Evolutionary conservation across 2,329 filamentous ascomycete genomes (phyloP).

Genomic region (Clarireedia sp.): DNA sequence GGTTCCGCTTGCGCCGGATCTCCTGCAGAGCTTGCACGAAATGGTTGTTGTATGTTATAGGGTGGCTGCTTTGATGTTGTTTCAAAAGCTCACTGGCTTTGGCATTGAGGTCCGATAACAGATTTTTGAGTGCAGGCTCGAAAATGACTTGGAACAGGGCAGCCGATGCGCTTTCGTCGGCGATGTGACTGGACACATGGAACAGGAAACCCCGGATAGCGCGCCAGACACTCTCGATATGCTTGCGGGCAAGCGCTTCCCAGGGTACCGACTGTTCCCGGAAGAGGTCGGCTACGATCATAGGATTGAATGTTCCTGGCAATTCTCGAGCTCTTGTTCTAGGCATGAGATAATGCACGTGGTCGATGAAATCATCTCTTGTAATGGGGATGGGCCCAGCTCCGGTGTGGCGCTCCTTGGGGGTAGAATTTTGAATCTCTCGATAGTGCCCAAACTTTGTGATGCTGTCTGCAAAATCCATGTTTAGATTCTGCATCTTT

Average conservation of each 20-base stretch:
- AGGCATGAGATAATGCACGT: slow-evolving; percentile 34
- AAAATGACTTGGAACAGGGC: slow-evolving; percentile 33
- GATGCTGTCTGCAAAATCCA: slow-evolving; percentile 40
- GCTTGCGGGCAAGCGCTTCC: slow-evolving; percentile 33
- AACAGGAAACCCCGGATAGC: slow-evolving; percentile 31
- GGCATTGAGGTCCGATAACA: slow-evolving; percentile 30
- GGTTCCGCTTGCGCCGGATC: slow-evolving; percentile 11
- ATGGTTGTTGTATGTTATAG: slow-evolving; percentile 46
- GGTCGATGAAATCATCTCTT: slow-evolving; percentile 33
- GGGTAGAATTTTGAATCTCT: slow-evolving; percentile 19
- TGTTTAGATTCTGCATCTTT: slow-evolving; percentile 42
- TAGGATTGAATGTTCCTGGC: slow-evolving; percentile 51
- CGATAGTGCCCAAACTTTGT: slow-evolving; percentile 34
- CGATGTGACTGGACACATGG: slow-evolving; percentile 30
- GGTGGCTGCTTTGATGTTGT: slow-evolving; percentile 38
- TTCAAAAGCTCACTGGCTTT: slow-evolving; percentile 40
- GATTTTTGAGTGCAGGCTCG: slow-evolving; percentile 33
- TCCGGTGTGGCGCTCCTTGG: no score
- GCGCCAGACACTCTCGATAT: slow-evolving; percentile 32
- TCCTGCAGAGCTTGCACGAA: slow-evolving; percentile 33
- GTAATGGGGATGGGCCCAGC: slow-evolving; percentile 19
- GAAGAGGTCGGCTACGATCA: slow-evolving; percentile 53
- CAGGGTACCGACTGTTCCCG: slow-evolving; percentile 49
- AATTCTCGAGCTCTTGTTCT: slow-evolving; percentile 47
- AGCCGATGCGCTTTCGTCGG: slow-evolving; percentile 34